Conservation (phyloP, 2,329 filamentous ascomycete genomes). For the Chaetomium globosum region DNA sequence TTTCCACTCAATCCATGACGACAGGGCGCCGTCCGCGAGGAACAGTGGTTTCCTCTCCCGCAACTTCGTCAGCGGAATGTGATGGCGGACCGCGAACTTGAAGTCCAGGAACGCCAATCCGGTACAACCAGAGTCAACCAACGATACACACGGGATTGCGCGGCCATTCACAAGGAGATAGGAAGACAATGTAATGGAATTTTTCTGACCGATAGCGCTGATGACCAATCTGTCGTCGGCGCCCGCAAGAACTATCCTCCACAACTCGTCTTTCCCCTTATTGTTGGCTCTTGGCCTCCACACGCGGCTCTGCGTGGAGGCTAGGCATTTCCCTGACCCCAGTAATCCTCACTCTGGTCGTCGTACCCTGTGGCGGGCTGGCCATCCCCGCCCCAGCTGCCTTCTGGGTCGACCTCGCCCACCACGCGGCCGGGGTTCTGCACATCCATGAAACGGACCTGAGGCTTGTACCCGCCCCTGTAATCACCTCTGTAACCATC, state of each 20-base stretch:
- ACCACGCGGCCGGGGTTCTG: too few species aligned
- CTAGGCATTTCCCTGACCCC: not conserved
- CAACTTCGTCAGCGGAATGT: not conserved
- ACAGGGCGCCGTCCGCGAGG: not conserved
- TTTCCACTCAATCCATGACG: not conserved
- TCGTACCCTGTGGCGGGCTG: not conserved
- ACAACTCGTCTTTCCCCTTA: not conserved
- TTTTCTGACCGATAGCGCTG: too few species aligned
- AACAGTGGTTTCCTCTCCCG: not conserved
- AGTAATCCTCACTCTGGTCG: not conserved
- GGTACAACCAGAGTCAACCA: not conserved
- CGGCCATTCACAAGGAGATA: too few species aligned
- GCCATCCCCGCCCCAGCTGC: not conserved
- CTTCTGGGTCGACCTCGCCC: too few species aligned
- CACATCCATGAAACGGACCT: not conserved
- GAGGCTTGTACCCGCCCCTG: not conserved
- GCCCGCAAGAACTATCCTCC: not conserved
- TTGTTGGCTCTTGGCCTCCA: too few species aligned
- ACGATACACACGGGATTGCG: too few species aligned
- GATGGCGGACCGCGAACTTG: not conserved
- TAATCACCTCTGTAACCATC: too few species aligned
- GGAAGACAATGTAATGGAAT: too few species aligned
- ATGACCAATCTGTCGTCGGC: too few species aligned
- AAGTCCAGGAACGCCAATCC: not conserved
- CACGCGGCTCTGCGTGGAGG: not conserved